Percentiles rank a stretch among this genome's conserved stretches.
Conservation (phyloP, 139 green algal species). For the Astrephomene gubernaculifera region DNA sequence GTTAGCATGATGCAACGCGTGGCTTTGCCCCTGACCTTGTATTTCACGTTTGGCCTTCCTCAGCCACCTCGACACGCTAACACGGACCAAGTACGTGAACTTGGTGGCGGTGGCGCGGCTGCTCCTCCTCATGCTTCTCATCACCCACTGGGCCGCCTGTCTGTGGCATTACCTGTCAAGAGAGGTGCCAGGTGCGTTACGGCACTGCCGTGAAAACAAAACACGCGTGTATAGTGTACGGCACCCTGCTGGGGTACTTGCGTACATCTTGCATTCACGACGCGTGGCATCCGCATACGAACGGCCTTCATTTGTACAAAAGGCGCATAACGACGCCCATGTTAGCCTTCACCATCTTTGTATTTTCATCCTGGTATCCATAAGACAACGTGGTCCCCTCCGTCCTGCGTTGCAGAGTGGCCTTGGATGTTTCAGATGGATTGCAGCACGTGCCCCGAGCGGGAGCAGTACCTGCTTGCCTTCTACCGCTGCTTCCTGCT, state of each 20-base stretch:
- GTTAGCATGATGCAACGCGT: no score
- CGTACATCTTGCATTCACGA: no score
- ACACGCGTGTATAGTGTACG: no score
- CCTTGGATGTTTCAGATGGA: background rate
- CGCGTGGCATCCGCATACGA: no score
- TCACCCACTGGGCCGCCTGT: slow-evolving; percentile 15
- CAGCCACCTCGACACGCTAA: background rate
- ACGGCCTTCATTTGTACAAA: no score
- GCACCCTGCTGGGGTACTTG: no score
- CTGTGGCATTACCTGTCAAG: slow-evolving; percentile 3
- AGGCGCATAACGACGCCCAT: no score
- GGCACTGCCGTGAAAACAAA: no score
- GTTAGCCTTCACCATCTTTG: no score
- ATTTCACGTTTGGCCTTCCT: no score
- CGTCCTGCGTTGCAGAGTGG: background rate
- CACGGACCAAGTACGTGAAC: background rate
- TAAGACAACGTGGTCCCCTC: no score
- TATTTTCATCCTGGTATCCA: no score
- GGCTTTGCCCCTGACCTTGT: background rate
- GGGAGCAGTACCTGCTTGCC: background rate
- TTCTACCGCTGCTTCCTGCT: slow-evolving; percentile 37
- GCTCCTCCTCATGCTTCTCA: slow-evolving; percentile 5
- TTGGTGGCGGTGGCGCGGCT: background rate
- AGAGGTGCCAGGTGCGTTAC: background rate
- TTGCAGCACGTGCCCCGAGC: background rate